Conservation (phyloP, 176 grass and related monocot genomes). For the Zizania latifolia region DNA sequence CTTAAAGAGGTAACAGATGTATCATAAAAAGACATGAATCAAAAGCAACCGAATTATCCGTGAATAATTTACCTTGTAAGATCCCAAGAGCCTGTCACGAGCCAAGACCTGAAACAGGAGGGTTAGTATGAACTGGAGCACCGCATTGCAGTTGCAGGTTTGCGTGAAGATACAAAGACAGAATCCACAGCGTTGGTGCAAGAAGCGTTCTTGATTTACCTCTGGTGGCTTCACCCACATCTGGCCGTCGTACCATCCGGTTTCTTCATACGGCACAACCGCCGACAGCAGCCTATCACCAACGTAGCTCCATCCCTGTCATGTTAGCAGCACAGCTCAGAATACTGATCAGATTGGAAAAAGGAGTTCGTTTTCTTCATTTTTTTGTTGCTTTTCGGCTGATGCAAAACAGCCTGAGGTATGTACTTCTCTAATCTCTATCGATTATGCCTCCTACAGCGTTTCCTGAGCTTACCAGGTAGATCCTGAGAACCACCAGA, state of each 20-base stretch:
- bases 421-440: neutral
- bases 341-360: neutral
- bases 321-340: neutral
- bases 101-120: slow-evolving; percentile 57
- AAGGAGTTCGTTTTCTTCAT: neutral
- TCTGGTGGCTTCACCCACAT: slow-evolving; percentile 98
- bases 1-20: no score
- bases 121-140: neutral
- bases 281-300: slow-evolving; percentile 90
- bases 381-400: neutral
- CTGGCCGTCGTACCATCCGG: slow-evolving; percentile 93
- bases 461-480: slow-evolving; percentile 41
- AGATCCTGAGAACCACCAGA: slow-evolving; percentile 76
- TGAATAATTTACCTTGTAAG: slow-evolving; percentile 97
- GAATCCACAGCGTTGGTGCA: neutral
- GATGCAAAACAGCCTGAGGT: neutral
- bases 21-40: no score
- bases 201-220: slow-evolving; percentile 30
- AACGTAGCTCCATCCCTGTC: slow-evolving; percentile 96
- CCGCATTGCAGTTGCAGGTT: neutral
- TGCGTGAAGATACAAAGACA: neutral
- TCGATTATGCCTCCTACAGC: neutral
- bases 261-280: slow-evolving; percentile 96
- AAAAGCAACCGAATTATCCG: no score
- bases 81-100: slow-evolving; percentile 87